These are phyloP conservation scores for Vitis hybrid DNA, from an alignment of 177 flowering plant species.

Conservation along the genomic window DNA sequence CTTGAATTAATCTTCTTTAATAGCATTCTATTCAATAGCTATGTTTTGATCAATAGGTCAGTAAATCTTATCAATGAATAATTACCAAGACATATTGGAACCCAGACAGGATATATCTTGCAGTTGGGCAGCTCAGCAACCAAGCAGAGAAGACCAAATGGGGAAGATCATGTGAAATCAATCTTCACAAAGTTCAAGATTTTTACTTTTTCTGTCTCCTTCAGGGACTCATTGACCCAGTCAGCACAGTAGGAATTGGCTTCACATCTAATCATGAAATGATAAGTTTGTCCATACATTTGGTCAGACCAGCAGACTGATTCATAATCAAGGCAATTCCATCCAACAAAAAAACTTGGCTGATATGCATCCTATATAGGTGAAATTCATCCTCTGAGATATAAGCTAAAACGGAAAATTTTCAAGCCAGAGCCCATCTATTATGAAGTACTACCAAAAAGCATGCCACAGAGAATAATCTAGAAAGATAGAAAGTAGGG, in stretches of 20 bases:
- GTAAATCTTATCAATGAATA: not conserved
- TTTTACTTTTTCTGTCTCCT: not conserved
- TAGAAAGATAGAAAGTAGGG: not conserved
- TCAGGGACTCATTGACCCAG: not conserved
- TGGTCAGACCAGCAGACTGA: not conserved
- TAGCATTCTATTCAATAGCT: not conserved
- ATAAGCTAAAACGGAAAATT: not conserved
- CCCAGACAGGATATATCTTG: not conserved
- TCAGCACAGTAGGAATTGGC: not conserved
- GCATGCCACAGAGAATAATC: not conserved
- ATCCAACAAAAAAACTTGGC: not conserved
- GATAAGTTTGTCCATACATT: not conserved
- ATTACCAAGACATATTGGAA: conserved; percentile 2
- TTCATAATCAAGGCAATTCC: not conserved
- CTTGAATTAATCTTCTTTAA: not conserved
- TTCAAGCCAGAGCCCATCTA: not conserved
- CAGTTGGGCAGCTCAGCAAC: not conserved
- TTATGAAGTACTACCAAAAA: not conserved
- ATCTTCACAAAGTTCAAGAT: not conserved
- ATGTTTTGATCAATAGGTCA: not conserved
- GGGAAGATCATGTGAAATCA: not conserved
- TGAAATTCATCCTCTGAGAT: not conserved
- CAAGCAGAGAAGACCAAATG: not conserved
- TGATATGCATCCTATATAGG: not conserved
- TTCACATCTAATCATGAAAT: not conserved